Evolutionary conservation across 2,329 filamentous ascomycete genomes (phyloP).

Genomic region (Exophiala aquamarina): DNA sequence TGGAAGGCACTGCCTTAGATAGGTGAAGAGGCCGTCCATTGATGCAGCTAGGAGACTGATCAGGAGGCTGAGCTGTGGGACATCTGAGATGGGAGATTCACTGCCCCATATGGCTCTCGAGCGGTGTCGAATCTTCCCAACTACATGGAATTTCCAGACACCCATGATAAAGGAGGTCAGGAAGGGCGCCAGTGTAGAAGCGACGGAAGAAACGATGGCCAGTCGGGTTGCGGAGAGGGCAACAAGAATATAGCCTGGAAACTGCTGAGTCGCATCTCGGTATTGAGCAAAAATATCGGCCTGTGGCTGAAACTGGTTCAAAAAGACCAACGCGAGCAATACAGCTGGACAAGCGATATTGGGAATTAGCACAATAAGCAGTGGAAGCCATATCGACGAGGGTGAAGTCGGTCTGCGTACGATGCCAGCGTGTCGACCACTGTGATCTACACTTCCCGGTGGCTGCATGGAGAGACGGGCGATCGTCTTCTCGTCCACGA

Average conservation of each 20-base stretch:
- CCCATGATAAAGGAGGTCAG: not conserved
- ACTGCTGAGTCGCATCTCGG: not conserved
- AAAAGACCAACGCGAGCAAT: not conserved
- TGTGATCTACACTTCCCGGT: no score
- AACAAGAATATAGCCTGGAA: not conserved
- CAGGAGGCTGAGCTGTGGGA: no score
- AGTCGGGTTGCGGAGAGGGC: not conserved
- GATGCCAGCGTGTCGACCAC: no score
- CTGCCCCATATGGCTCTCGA: not conserved
- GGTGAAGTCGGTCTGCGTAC: not conserved
- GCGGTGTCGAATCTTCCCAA: not conserved
- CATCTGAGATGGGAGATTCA: no score
- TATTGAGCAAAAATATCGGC: no score
- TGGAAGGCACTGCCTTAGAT: no score
- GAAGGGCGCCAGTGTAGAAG: constrained; percentile 1
- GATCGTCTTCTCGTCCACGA: no score
- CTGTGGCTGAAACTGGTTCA: not conserved
- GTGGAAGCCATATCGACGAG: constrained; percentile 2
- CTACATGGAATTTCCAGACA: not conserved
- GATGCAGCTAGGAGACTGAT: no score
- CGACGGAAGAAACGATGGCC: not conserved
- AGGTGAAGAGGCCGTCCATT: no score
- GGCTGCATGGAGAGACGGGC: no score
- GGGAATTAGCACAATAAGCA: not conserved
- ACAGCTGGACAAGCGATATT: not conserved